phyloP scores from a whole-genome alignment of 148 eudicot species.

The Gaultheria prostrata region DNA sequence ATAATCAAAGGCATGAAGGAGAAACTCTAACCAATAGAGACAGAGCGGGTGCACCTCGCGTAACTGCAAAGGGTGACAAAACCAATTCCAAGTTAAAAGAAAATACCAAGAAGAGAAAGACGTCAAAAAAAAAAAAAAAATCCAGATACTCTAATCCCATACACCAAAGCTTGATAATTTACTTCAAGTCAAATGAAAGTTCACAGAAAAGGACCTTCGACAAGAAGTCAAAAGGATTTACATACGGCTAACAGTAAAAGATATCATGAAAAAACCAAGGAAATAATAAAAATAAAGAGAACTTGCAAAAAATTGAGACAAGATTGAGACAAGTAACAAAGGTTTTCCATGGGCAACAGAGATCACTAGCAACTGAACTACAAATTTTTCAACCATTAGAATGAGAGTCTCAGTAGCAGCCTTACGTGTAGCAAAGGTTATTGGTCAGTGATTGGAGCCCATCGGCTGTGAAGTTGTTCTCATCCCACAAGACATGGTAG shows the following conservation, averaged over 20 bases:
- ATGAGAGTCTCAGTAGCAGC: not conserved
- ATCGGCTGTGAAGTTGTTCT: constrained; percentile 71
- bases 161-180: not conserved
- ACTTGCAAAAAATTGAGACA: too few relatives aligned
- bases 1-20: not conserved
- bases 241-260: not conserved
- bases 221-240: not conserved
- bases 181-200: not conserved
- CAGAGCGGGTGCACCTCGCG: constrained; percentile 83
- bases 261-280: too few relatives aligned
- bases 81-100: not conserved
- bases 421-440: constrained; percentile 73
- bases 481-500: constrained; percentile 81
- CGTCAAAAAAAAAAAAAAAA: not conserved
- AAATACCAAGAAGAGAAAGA: not conserved
- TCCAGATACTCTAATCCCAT: not conserved
- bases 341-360: too few relatives aligned
- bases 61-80: constrained; percentile 39
- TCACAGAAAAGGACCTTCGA: not conserved
- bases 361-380: not conserved
- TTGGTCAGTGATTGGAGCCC: constrained; percentile 66
- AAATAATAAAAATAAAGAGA: too few relatives aligned
- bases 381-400: not conserved
- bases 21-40: constrained; percentile 55
- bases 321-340: too few relatives aligned